Evolutionary conservation across 108 stramenopile genomes (phyloP), one percentile per base, ranked within the genome.

Genomic region (Cylindrotheca closterium): DNA sequence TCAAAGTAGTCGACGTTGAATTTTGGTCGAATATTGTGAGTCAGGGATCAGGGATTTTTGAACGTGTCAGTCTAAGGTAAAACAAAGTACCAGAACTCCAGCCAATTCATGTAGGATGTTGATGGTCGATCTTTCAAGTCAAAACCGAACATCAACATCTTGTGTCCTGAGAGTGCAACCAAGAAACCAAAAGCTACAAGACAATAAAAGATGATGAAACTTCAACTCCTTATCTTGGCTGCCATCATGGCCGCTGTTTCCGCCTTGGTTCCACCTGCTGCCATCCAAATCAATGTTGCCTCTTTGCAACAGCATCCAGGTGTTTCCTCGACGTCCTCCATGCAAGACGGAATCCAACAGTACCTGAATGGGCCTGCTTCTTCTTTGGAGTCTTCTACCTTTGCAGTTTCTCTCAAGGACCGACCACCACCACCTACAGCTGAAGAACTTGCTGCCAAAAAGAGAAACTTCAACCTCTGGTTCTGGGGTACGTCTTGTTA

Each of bases 371-470:
- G 3, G 4, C 7, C 29, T 30, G 21, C 60, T 21, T 32, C 50
- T 18, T 47, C 47, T 4, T 22, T 47, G 55, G 61, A 63, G 33
- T 49, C 70, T 21, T 61, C 65, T 4, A 47, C 77, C 32, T 50
- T 66, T 48, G 45, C 68, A 2, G 37, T 91, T 33, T 77, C 80
- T n/a, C 71, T 91, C 55, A 65, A 79, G 62, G 90, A 91, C 21
- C 90, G 90, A 47, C 79, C 78, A 31, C 78, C 84, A 59, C 89
- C 89, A 34, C 86, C 86, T 0, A 92, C 91, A 42, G 49, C 75
- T 31, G 91, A 92, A 75, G 91, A 92, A 64, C 62, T 92, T 67
- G 87, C 80, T 24, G 85, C 82, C 3, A 92, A 92, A 75, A 85
- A 92, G 63, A 30, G 69, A n/a, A 92, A 79, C 42, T 92, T 92